These are phyloP conservation scores for Phlyctochytrium planicorne DNA, from an alignment of 192 early-diverging fungal genomes.

Conservation along the genomic window DNA sequence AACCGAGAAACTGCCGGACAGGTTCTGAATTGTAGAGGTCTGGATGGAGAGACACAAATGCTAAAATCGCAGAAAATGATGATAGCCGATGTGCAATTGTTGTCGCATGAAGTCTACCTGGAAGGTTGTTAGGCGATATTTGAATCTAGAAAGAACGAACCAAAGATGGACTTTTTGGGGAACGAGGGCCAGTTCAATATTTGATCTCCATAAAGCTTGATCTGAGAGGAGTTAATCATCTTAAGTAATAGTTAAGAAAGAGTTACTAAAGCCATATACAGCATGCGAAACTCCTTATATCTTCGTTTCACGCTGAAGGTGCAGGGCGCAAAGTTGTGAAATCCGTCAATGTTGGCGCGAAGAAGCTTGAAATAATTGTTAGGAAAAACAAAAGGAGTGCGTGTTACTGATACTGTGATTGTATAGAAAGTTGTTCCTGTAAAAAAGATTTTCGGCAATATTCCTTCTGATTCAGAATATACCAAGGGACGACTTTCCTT, in stretches of 20 bases:
- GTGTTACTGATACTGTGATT: no score
- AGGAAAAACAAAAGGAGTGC: no score
- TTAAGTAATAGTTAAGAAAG: no score
- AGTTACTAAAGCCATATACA: background rate
- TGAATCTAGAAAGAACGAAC: background rate
- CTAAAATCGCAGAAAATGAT: conserved; percentile 22
- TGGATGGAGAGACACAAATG: conserved; percentile 28
- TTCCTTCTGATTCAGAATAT: no score
- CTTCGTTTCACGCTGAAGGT: background rate
- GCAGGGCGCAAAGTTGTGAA: background rate
- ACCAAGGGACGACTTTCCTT: no score
- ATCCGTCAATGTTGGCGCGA: background rate
- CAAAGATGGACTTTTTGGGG: background rate
- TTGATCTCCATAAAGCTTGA: background rate
- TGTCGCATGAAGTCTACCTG: conserved; percentile 11
- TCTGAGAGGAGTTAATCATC: no score
- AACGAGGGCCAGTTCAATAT: background rate
- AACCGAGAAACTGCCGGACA: conserved; percentile 20
- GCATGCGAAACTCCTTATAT: background rate
- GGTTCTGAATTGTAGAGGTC: conserved; percentile 13
- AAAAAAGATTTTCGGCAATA: no score
- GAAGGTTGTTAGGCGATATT: background rate
- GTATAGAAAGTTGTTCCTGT: no score
- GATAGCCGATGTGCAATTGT: conserved; percentile 4
- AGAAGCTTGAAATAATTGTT: no score